Base-by-base conservation (phyloP, 306 rosid species). In the Corylus heterophylla region DNA sequence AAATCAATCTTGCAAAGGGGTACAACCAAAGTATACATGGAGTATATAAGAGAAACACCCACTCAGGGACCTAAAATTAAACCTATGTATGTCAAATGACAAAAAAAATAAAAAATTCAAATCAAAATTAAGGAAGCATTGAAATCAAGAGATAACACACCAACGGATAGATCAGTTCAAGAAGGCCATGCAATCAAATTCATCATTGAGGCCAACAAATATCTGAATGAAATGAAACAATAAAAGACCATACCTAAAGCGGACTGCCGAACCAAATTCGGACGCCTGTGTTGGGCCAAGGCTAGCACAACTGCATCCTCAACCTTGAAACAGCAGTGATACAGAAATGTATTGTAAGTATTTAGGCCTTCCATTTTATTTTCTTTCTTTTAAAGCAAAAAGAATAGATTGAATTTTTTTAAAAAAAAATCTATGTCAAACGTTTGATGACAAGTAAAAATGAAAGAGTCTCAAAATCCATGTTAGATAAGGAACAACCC, bases 291-390 rank as follows among this genome's bases (percentile, higher is more conserved):
- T 62, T 87, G 94, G 76, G 98, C 89, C 81, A 93, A 82, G 50
- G 98, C 96, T 79, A 96, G 94, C 52, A 80, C 90, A 69, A 92
- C 89, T 68, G 98, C 98, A 87, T 96, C 97, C 90, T 96, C 99
- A 82, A 96, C 96, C 99, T 93, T 51, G 71, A 78, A 79, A 79
- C 47, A 69, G 35, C 62, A 73, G 69, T 20, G 45, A 66, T 4
- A 72, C 4, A 72, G 48, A 20, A 52, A 14, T 56, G 52, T 39
- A 75, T 71, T 58, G 55, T 67, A 71, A 62, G 35, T 76, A 63
- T 31, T 3, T 63, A 63, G 39, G 45, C 6, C 2, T 17, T 47
- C 42, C 52, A 1, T 12, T 49, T 12, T 49, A 49, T 49, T 49
- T 49, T 49, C 52, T 27, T 54, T 31, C 2, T 29, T 8, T 13